Base-by-base conservation (phyloP, 495 filamentous ascomycete genomes). In the Bombardia bombarda region DNA sequence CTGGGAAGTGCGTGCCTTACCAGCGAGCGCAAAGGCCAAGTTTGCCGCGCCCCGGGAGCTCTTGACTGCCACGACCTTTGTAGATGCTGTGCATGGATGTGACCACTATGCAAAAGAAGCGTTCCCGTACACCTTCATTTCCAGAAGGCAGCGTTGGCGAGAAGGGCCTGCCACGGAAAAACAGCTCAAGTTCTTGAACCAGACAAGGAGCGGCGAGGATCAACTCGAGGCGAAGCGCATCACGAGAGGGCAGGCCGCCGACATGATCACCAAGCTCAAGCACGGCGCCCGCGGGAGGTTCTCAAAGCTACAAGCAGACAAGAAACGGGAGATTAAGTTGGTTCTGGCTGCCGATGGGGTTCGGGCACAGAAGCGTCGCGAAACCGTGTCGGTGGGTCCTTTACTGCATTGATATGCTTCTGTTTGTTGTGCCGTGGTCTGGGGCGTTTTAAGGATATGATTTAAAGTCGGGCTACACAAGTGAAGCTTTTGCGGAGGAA, bases 221-320 rank as follows among this genome's bases (percentile, higher is more conserved):
- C 64, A 70, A 37, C 55, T 92, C 14, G 67, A 47, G n/a, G 30
- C 61, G 1, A 57, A 55, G 1, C 70, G 77, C 23, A 45, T 95
- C 32, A 93, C 78, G 4, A 87, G 87, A 42, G 92, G 92, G 1
- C 75, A 78, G 52, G 93, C 92, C 24, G 74, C 73, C 16, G 92
- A 98, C 65, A 87, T 95, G 77, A 95, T 97, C 46, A 93, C 85
- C 2, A 95, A 95, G 56, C 51, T 95, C 44, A 87, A 82, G 51
- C 81, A 86, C 57, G 92, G 92, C 0, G 86, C 84, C 8, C 78
- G 78, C 51, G 83, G 84, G 9, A 72, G 76, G 28, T 90, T 83
- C 52, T 63, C 74, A 6, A 58, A 59, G 36, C 51, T 78, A 13
- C 65, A 73, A 55, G 70, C 67, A 0, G 63, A 64, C 14, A 73